Percentiles rank a stretch among this genome's conserved stretches.
Evolutionary conservation across 345 rosid species (phyloP).

Genomic region (Camelina sativa): DNA sequence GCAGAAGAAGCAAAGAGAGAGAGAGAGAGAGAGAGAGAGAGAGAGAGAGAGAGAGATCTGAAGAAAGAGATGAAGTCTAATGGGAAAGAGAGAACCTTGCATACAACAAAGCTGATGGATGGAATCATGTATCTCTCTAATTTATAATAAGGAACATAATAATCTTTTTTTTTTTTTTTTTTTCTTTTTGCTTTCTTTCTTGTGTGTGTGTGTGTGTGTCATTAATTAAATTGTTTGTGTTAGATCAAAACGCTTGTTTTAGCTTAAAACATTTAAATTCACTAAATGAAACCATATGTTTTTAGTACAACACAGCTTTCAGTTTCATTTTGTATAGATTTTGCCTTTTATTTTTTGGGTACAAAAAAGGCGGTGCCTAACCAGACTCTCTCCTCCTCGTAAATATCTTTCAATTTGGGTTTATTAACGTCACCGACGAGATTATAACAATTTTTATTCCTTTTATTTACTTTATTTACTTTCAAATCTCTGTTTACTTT

Average conservation of each 20-base stretch:
- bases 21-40: conserved; percentile 36
- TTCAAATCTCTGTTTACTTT: conserved; percentile 6
- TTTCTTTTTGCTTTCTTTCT: no score
- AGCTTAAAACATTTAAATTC: not conserved
- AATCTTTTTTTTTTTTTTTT: not conserved
- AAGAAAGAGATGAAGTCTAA: conserved; percentile 15
- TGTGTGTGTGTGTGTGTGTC: not conserved
- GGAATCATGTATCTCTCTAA: not conserved
- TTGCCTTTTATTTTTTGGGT: conserved; percentile 20
- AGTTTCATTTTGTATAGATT: conserved; percentile 15
- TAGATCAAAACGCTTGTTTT: conserved; percentile 6
- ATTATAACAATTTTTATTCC: no score
- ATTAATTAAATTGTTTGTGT: not conserved
- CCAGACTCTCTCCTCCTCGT: conserved; percentile 19
- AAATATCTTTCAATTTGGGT: conserved; percentile 24
- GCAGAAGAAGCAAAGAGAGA: conserved; percentile 10
- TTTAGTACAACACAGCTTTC: conserved; percentile 1
- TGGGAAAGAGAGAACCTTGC: conserved; percentile 27
- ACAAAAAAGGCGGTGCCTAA: conserved; percentile 39
- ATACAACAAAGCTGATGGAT: conserved; percentile 22
- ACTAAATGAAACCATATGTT: not conserved
- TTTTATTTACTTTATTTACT: no score
- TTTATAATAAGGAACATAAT: not conserved
- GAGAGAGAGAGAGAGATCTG: conserved; percentile 31
- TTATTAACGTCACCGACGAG: conserved; percentile 31